Base-by-base conservation (phyloP, 208 protist genomes). In the Acanthamoeba lenticulata region DNA sequence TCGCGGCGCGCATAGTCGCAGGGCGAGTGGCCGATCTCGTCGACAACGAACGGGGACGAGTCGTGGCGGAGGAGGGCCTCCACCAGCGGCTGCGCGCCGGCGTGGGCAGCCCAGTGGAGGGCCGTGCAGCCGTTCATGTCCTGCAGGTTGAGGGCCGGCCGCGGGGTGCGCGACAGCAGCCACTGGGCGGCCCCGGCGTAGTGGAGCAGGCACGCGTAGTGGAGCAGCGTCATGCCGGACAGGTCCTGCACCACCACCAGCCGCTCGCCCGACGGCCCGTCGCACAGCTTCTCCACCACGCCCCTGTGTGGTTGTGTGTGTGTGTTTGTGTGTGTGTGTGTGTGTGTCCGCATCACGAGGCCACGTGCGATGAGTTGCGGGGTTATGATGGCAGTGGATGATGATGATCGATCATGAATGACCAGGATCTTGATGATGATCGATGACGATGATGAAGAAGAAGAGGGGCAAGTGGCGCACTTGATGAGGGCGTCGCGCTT, bases 51-150 rank as follows among this genome's bases (percentile, higher is more conserved):
- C 5, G 38, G 67, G 1, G 67, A 77, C 36, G 67, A 42, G 9
- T 77, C 67, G 36, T 77, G 34, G 29, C 38, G 29, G 67, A 77
- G 67, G 19, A 77, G 67, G 34, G 67, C 29, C 38, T 77, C 67
- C 24, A 77, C 67, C 19, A 77, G 67, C 13, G 67, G 67, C 38
- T 4, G 2, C 4, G 67, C 67, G 9, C 67, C 67, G 1, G 67
- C 21, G 67, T 77, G 67, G 2, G 79, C 79, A 29, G 79, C 79
- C 45, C 47, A 88, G 79, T 88, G 79, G 45, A 88, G 79, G 29
- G 79, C 45, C 3, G 79, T 88, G 79, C 45, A 49, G 24, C 79
- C 79, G 79, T 60, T 49, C 79, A 88, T 49, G 45, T 88, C 79
- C 45, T 88, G 79, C 79, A 60, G 21, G 45, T 88, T 49, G 79